A percentile compares a stretch with the other conserved stretches of the same genome.
Evolutionary conservation across 2,329 filamentous ascomycete species (phyloP).

Genomic region (Amauroascus niger): DNA sequence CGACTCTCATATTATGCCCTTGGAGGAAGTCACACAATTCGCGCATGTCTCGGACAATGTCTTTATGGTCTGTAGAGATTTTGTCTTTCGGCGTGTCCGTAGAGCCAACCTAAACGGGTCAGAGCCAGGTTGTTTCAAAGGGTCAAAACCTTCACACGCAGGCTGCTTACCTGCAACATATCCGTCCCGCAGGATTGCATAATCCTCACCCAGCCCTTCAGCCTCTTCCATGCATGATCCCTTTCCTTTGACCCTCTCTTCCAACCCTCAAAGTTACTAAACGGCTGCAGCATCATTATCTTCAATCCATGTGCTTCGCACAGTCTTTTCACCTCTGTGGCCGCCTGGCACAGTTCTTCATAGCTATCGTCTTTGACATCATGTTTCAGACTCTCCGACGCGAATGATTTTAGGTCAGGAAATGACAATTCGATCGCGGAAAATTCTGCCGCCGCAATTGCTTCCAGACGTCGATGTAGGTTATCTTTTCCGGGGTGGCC

Average conservation of each 20-base stretch:
- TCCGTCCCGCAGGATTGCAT: constrained; percentile 62
- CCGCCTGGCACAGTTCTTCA: constrained; percentile 47
- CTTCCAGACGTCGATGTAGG: constrained; percentile 32
- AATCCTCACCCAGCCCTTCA: constrained; percentile 57
- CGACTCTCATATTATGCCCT: constrained; percentile 49
- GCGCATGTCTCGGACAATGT: constrained; percentile 52
- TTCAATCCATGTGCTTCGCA: constrained; percentile 47
- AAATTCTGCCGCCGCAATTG: constrained; percentile 40
- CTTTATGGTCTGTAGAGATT: constrained; percentile 43
- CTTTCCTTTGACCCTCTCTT: constrained; percentile 47
- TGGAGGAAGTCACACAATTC: constrained; percentile 55
- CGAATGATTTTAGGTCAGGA: constrained; percentile 59
- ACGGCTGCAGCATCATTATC: constrained; percentile 65
- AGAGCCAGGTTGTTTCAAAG: no score
- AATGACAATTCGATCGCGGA: constrained; percentile 63
- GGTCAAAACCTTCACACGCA: no score
- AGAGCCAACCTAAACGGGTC: constrained; percentile 43
- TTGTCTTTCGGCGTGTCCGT: constrained; percentile 50
- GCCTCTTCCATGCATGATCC: constrained; percentile 53
- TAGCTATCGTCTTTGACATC: constrained; percentile 52
- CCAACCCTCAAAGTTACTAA: constrained; percentile 71
- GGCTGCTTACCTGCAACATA: constrained; percentile 56
- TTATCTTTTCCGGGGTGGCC: constrained; percentile 27
- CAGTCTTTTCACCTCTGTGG: constrained; percentile 45
- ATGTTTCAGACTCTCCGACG: constrained; percentile 42